Evolutionary conservation across 2,329 filamentous ascomycete species (phyloP), one percentile per base, ranked within the genome.

Genomic region (Ascochyta fabae): DNA sequence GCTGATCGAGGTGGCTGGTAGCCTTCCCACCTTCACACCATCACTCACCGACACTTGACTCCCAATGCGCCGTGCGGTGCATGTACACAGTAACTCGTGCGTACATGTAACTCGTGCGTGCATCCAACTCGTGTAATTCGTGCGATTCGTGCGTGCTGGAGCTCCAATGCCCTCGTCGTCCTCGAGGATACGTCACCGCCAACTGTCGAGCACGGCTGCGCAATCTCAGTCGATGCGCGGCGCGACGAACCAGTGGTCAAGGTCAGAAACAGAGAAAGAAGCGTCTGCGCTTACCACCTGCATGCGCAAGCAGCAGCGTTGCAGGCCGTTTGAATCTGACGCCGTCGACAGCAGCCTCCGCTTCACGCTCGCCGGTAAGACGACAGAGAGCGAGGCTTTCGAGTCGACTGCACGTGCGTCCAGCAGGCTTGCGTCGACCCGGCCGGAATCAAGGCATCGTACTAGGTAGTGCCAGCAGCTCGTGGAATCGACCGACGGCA

Each of bases 1-100:
- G 64, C 27, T 66, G 65, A 63, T 60, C 42, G 33, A 33, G 53
- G 53, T 56, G 53, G 53, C 53, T 56, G 53, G 53, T 34, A 47
- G 35, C 7, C 46, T 36, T n/a, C 41, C 36, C 24, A 40, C 29
- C 42, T 38, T 41, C 34, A 56, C 47, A 51, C 47, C 53, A 51
- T 51, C 47, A 56, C 53, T 56, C 53, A 56, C 53, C 53, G 53
- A 56, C 53, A 51, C 39, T 56, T 50, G 35, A 39, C 36, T 29
- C 53, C 35, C 46, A 38, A 19, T 55, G 29, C 36, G 8, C 27
- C 27, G 27, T 29, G 27, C 8, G 24, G 6, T 26, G 19, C 19
- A 19, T 19, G 19, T 19, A 19, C n/a, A n/a, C n/a, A n/a, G n/a
- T n/a, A n/a, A 19, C 19, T 26, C 6, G 24, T 26, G 24, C 24